Base-by-base conservation (phyloP, 164 flowering plant species). In the Paratinospora sagittata region DNA sequence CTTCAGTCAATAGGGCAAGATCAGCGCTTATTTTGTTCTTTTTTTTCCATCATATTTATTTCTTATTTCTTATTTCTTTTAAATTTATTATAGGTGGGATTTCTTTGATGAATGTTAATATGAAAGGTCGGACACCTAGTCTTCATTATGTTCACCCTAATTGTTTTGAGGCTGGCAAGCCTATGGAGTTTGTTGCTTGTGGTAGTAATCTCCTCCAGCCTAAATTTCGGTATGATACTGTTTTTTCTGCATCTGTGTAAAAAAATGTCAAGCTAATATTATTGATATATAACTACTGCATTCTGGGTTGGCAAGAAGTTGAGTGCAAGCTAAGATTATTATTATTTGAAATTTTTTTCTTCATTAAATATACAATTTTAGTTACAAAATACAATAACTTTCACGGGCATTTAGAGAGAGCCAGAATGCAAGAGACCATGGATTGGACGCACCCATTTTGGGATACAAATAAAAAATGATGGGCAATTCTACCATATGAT, bases 101-200 rank as follows among this genome's bases (percentile, higher is more conserved):
- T 47, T 85, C 89, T n/a, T 78, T 90, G 68, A 73, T 74, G 72
- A 86, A 83, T 77, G 73, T 85, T 65, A 73, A 80, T 57, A 63
- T 74, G 72, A 77, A 81, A 71, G 63, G 73, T 61, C 76, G 27
- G 49, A 82, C 87, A 55, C 98, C 98, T 74, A 84, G 71, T 75
- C 93, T 95, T 81, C 97, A 92, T 71, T 90, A 84, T 81, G 89
- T 95, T 67, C 84, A 88, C 77, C 98, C 98, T 71, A 75, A 70
- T 64, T 92, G 80, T 77, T 95, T 95, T 78, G 97, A 89, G 81
- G 97, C 97, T 76, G 98, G 98, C 60, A 85, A 85, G 74, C 92
- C 98, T 24, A 85, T 90, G 84, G 96, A 89, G 79, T 87, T 95
- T 77, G 72, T 87, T 67, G 91, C 79, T 58, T 92, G 98, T 82